Conservation (phyloP, 23 red algal species). For the Cyanidiococcus yangmingshanensis region DNA sequence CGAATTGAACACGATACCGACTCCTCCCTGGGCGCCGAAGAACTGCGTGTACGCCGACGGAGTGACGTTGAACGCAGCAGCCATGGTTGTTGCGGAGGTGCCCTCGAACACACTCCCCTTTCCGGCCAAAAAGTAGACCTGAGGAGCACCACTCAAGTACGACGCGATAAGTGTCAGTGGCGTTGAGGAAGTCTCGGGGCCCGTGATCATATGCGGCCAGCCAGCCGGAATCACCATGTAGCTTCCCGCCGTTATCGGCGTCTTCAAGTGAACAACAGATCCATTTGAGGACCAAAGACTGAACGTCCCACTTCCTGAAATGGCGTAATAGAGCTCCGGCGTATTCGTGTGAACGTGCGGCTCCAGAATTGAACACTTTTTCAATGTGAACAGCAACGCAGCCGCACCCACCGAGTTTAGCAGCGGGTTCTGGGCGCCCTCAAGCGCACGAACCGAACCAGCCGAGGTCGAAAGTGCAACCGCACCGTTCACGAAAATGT, state of each 20-base stretch:
- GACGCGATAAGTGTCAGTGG: neutral
- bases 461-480: neutral
- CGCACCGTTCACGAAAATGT: neutral
- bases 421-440: neutral
- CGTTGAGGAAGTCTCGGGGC: neutral
- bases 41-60: neutral
- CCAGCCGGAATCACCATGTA: slow-evolving; percentile 7
- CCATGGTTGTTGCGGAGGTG: neutral
- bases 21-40: neutral
- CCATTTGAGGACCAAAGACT: slow-evolving; percentile 19
- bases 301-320: neutral
- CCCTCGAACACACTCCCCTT: neutral
- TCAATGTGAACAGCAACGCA: neutral
- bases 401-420: neutral
- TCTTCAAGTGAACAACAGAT: slow-evolving; percentile 12
- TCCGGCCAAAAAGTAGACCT: neutral
- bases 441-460: neutral
- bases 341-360: slow-evolving; percentile 16
- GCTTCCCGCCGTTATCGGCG: neutral
- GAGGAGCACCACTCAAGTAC: neutral
- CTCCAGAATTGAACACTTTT: slow-evolving; percentile 1
- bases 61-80: neutral
- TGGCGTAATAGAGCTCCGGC: neutral
- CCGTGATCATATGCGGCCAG: slow-evolving; percentile 15
- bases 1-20: slow-evolving; percentile 6